Base-by-base conservation (phyloP, 1,284 basidiomycete species). In the Puccinia coronata region DNA sequence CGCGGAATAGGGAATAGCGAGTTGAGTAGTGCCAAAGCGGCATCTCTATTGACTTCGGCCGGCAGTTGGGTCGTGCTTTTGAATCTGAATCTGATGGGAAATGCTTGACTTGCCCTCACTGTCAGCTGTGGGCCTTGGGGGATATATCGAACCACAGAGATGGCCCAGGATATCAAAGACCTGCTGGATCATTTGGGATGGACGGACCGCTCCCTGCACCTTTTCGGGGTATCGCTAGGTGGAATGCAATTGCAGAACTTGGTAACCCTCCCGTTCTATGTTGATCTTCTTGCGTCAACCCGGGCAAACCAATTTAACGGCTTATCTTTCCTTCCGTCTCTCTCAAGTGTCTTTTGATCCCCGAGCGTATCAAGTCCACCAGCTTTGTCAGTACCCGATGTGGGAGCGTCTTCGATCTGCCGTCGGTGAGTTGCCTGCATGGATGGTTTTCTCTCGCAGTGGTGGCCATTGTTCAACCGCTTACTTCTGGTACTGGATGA, bases 161-260 rank as follows among this genome's bases (percentile, higher is more conserved):
- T 95, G 92, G 94, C 94, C 4, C 88, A 90, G 82, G 94, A 96
- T 83, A 88, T 89, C 5, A 87, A 93, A 55, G 90, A 89, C 3
- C 87, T 95, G 23, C 87, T 95, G 11, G 89, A 94, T 82, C 89
- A 90, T 83, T 82, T 95, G 1, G 91, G 89, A 0, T 96, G 94
- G 93, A 28, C 61, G n/a, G 55, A 89, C 53, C 88, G 88, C 12
- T 89, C 89, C 49, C 71, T 95, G 0, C 91, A 95, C 84, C 86
- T 95, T n/a, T 91, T 94, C 18, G 93, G 94, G 0, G 87, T 91
- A 14, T 93, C 92, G 59, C 87, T 96, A 73, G 94, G 94, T 9
- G 94, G 94, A 23, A 94, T 94, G 93, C 93, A 94, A 81, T 90
- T 92, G 0, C 61, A 70, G 16, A 57, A 75, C 34, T 28, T 75